Evolutionary conservation across 768 basidiomycete genomes (phyloP).

Genomic region (Russula brevipes): DNA sequence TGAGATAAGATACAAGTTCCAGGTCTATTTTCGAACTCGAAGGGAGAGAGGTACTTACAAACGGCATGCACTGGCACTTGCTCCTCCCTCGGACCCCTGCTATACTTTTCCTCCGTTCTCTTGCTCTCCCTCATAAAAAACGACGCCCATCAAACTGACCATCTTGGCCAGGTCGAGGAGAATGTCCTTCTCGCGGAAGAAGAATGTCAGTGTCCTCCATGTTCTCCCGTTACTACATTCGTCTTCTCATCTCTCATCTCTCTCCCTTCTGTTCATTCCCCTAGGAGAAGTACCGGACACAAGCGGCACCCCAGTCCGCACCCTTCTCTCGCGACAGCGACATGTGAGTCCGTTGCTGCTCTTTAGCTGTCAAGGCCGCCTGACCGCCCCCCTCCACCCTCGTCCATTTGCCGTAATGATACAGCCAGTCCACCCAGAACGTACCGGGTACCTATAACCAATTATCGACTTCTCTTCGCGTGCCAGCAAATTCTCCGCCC

Average conservation of each 20-base stretch:
- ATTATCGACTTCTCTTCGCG: slow-evolving; percentile 30
- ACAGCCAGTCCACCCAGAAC: slow-evolving; percentile 17
- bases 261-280: slow-evolving; percentile 10
- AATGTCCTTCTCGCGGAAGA: slow-evolving; percentile 92
- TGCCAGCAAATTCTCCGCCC: slow-evolving; percentile 32
- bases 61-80: no score
- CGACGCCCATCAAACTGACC: slow-evolving; percentile 57
- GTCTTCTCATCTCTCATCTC: background rate
- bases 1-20: no score
- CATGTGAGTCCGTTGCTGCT: slow-evolving; percentile 8
- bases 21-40: no score
- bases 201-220: slow-evolving; percentile 37
- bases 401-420: background rate
- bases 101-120: no score
- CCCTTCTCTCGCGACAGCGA: slow-evolving; percentile 20
- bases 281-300: slow-evolving; percentile 24
- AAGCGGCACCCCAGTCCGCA: slow-evolving; percentile 15
- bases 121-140: no score
- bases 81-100: no score
- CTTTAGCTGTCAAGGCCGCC: background rate
- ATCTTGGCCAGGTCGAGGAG: slow-evolving; percentile 50
- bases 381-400: slow-evolving; percentile 1
- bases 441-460: slow-evolving; percentile 11
- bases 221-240: slow-evolving; percentile 6
- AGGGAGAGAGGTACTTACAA: no score